Conservation (phyloP, 116 monocot species). For the Trichopus zeylanicus region DNA sequence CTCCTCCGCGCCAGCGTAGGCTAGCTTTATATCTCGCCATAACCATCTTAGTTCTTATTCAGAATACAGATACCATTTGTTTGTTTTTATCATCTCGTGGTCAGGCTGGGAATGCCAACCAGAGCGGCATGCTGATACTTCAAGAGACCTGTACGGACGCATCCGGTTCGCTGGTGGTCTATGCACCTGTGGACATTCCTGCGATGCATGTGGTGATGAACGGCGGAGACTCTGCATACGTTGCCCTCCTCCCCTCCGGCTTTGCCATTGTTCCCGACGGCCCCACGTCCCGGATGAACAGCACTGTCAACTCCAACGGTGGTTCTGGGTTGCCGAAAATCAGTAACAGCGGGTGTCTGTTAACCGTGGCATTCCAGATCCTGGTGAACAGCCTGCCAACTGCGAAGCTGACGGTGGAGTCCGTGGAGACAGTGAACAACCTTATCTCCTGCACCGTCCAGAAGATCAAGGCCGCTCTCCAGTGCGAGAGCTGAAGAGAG, state of each 20-base stretch:
- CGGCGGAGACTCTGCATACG: conserved; percentile 77
- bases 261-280: conserved; percentile 72
- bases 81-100: background rate
- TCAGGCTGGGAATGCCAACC: conserved; percentile 42
- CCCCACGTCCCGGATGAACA: background rate
- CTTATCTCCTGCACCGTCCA: conserved; percentile 82
- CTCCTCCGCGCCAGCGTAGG: conserved; percentile 77
- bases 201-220: conserved; percentile 81
- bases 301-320: background rate
- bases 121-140: conserved; percentile 87
- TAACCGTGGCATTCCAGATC: conserved; percentile 95
- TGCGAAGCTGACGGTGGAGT: conserved; percentile 68
- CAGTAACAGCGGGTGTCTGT: conserved; percentile 40
- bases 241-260: conserved; percentile 78
- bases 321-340: background rate
- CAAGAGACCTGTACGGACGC: conserved; percentile 88
- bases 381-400: conserved; percentile 78
- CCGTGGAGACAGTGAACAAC: conserved; percentile 85
- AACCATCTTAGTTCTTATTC: too few relatives aligned
- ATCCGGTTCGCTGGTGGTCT: conserved; percentile 77
- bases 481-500: conserved; percentile 26
- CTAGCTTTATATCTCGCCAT: too few relatives aligned
- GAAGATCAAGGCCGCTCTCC: conserved; percentile 72
- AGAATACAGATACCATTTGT: background rate
- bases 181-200: conserved; percentile 78